Evolutionary conservation across 176 grass and related monocot species (phyloP), one percentile per base, ranked within the genome.

Genomic region (Paspalum notatum): DNA sequence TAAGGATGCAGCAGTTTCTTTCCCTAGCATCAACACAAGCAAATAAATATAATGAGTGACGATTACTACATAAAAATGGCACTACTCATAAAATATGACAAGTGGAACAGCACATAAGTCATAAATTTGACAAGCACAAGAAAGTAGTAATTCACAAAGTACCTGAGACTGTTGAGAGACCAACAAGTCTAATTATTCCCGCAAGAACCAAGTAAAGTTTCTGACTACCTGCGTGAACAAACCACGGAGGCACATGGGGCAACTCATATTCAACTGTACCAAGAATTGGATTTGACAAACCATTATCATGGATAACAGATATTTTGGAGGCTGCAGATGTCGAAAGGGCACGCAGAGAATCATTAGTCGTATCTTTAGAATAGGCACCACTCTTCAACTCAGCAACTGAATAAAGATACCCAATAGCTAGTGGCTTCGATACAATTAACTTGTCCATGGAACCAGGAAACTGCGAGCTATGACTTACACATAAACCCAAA

Each of bases 231-330:
- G 77, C 59, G 59, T 83, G 74, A 77, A 68, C 74, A 95, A 98
- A 95, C 95, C 95, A 98, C 52, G 95, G 86, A 79, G 95, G 95
- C 68, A 93, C 81, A 82, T 91, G 92, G 62, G 95, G 95, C 25
- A 98, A 73, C 55, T 93, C 92, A 45, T 82, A 86, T 25, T 87
- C 82, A 80, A 57, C 77, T 11, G 63, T 20, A 80, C 82, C 64
- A 24, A 85, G 62, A 63, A 62, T 42, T 55, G 59, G 60, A 83
- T 74, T 82, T 65, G 67, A 39, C 45, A 72, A 80, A 72, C 82
- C 78, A 46, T 83, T 72, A 75, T 93, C 89, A 86, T 83, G 84
- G 45, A 91, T 66, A 76, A 91, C 55, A 89, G 83, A 88, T 62
- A 94, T 85, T 85, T 91, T 87, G 54, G 89, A 76, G 55, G 76